Conservation (phyloP, 192 early-diverging fungal genomes). For the Dispira parvispora region DNA sequence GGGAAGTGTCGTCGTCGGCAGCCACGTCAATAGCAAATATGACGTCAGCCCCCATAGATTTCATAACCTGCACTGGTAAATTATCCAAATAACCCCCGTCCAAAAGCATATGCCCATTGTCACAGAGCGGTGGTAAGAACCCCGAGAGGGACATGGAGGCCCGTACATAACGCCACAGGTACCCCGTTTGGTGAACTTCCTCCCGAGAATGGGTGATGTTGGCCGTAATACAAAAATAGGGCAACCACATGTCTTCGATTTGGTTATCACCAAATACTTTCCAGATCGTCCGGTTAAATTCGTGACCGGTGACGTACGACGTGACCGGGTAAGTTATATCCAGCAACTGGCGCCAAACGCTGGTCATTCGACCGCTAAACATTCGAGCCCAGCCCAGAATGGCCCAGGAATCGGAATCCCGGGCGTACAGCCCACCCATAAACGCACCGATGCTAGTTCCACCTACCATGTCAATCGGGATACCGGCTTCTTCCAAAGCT, state of each 20-base stretch:
- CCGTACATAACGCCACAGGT: conserved; percentile 93
- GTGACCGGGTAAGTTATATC: conserved; percentile 94
- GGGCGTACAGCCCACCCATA: conserved; percentile 84
- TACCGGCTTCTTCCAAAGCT: conserved; percentile 91
- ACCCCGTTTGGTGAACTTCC: conserved; percentile 81
- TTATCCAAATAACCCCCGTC: conserved; percentile 99
- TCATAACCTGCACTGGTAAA: conserved; percentile 74
- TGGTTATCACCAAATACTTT: conserved; percentile 84
- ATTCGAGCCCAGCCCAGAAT: conserved; percentile 73
- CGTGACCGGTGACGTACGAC: conserved; percentile 81
- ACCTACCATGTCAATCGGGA: conserved; percentile 94
- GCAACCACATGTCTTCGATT: conserved; percentile 97
- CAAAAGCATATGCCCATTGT: conserved; percentile 92
- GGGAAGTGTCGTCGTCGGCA: conserved; percentile 79
- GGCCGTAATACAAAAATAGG: conserved; percentile 86
- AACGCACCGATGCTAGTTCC: conserved; percentile 97
- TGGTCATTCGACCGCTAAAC: conserved; percentile 62
- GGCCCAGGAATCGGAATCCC: conserved; percentile 71
- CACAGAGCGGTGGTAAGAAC: conserved; percentile 89
- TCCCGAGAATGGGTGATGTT: conserved; percentile 93
- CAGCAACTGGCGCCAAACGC: conserved; percentile 72
- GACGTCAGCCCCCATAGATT: conserved; percentile 62
- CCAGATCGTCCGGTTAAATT: conserved; percentile 93
- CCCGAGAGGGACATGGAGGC: conserved; percentile 97
- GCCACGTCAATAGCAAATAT: conserved; percentile 95